A percentile compares a stretch with the other conserved stretches of the same genome.
Evolutionary conservation across 2,329 filamentous ascomycete species (phyloP).

Genomic region (Colletotrichum brevisporum): DNA sequence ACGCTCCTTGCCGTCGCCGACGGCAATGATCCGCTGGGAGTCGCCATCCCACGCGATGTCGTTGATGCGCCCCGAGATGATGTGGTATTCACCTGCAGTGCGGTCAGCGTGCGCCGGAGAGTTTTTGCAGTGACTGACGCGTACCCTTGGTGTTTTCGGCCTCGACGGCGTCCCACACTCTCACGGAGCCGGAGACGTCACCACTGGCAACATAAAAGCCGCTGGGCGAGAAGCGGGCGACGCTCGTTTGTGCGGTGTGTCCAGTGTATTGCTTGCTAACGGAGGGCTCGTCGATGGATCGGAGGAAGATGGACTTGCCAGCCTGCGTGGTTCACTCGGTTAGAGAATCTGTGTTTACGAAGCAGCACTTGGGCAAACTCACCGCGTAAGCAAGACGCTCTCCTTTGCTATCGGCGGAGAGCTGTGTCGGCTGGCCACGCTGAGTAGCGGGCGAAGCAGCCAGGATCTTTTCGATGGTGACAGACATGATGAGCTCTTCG

Average conservation of each 20-base stretch:
- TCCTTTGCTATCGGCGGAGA: conserved; percentile 90
- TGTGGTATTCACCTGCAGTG: conserved; percentile 82
- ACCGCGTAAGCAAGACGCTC: conserved; percentile 95
- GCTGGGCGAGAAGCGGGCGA: conserved; percentile 93
- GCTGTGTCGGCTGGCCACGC: conserved; percentile 84
- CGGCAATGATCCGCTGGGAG: conserved; percentile 94
- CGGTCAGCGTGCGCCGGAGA: conserved; percentile 17
- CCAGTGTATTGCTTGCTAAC: conserved; percentile 90
- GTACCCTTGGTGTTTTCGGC: conserved; percentile 84
- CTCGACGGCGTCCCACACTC: conserved; percentile 93
- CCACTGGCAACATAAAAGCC: conserved; percentile 96
- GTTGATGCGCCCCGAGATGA: conserved; percentile 94
- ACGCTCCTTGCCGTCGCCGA: conserved; percentile 93
- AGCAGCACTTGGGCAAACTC: conserved; percentile 53
- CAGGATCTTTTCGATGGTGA: conserved; percentile 78
- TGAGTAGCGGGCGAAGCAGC: conserved; percentile 86
- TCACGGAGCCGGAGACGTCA: conserved; percentile 85
- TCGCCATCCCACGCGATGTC: conserved; percentile 98
- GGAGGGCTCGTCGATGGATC: conserved; percentile 91
- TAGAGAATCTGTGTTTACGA: background rate
- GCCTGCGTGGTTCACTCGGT: conserved; percentile 67
- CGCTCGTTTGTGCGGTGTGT: conserved; percentile 89
- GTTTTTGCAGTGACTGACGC: background rate
- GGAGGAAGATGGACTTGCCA: conserved; percentile 96
- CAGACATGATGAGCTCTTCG: conserved; percentile 57